These are phyloP conservation scores for Pyrenophora tritici-repentis DNA, from an alignment of 2,329 filamentous ascomycete genomes.

Conservation along the genomic window DNA sequence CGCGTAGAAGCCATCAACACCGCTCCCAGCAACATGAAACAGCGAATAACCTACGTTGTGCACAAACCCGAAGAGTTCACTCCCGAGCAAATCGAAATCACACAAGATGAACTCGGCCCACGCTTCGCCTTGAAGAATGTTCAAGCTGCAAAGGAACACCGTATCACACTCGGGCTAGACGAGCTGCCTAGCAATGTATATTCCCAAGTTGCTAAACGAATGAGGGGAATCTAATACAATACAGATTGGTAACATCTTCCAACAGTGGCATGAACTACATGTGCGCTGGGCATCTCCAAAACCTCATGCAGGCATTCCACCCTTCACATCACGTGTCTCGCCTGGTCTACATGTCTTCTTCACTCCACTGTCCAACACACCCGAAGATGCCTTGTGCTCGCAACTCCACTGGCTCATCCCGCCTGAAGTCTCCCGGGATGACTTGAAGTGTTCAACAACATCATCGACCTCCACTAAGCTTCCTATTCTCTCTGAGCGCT, in stretches of 20 bases:
- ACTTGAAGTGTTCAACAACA: constrained; percentile 59
- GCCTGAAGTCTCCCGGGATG: constrained; percentile 56
- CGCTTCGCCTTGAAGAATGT: constrained; percentile 64
- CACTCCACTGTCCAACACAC: constrained; percentile 58
- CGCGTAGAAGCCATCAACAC: neutral
- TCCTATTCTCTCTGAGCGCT: constrained; percentile 61
- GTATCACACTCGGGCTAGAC: constrained; percentile 71
- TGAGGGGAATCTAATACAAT: constrained; percentile 56
- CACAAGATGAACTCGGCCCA: constrained; percentile 31
- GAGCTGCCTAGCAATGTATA: constrained; percentile 72
- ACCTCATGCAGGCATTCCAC: constrained; percentile 65
- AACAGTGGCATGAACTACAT: constrained; percentile 72
- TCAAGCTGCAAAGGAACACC: constrained; percentile 75
- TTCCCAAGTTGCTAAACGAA: neutral
- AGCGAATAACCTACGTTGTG: constrained; percentile 76
- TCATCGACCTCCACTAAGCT: constrained; percentile 67
- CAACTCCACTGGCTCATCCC: constrained; percentile 54
- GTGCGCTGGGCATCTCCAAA: constrained; percentile 74
- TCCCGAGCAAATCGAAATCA: constrained; percentile 65
- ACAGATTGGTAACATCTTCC: constrained; percentile 55
- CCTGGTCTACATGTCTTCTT: constrained; percentile 84
- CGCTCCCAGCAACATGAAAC: constrained; percentile 59
- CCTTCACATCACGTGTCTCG: constrained; percentile 74
- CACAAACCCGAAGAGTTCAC: constrained; percentile 69
- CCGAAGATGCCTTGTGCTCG: constrained; percentile 56